Conservation (phyloP, 2,329 filamentous ascomycete species). For the Orbilia oligospora region DNA sequence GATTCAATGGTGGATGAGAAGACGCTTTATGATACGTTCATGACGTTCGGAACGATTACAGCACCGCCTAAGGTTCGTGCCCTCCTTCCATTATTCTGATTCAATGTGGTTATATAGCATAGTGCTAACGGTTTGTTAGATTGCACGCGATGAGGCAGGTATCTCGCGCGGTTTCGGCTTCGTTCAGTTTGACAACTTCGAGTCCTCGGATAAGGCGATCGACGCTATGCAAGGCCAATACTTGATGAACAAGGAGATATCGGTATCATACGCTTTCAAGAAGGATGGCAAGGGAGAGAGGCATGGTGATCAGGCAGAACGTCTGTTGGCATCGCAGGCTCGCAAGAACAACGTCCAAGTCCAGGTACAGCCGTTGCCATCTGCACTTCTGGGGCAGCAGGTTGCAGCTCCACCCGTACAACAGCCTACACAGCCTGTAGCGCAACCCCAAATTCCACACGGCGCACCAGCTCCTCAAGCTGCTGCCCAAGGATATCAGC, state of each 20-base stretch:
- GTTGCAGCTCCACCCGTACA: slow-evolving; percentile 63
- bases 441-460: slow-evolving; percentile 68
- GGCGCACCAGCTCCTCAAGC: slow-evolving; percentile 65
- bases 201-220: slow-evolving; percentile 91
- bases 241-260: slow-evolving; percentile 95
- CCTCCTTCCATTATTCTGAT: slow-evolving; percentile 1
- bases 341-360: slow-evolving; percentile 94
- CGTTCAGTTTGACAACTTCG: slow-evolving; percentile 92
- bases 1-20: slow-evolving; percentile 96
- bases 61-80: slow-evolving; percentile 82
- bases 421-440: slow-evolving; percentile 66
- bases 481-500: slow-evolving; percentile 48
- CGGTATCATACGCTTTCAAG: slow-evolving; percentile 98
- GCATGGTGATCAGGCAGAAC: slow-evolving; percentile 93
- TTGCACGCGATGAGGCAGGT: slow-evolving; percentile 87
- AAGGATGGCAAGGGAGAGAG: slow-evolving; percentile 98
- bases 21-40: slow-evolving; percentile 94
- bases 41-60: slow-evolving; percentile 88
- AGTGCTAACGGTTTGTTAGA: slow-evolving; percentile 67
- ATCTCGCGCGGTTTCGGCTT: slow-evolving; percentile 97
- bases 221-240: slow-evolving; percentile 96
- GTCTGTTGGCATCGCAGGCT: slow-evolving; percentile 90
- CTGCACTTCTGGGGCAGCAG: slow-evolving; percentile 75
- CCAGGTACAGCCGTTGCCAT: slow-evolving; percentile 81
- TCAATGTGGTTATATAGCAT: background rate